Conservation (phyloP, 306 rosid species). For the Cucurbita argyrosperma region DNA sequence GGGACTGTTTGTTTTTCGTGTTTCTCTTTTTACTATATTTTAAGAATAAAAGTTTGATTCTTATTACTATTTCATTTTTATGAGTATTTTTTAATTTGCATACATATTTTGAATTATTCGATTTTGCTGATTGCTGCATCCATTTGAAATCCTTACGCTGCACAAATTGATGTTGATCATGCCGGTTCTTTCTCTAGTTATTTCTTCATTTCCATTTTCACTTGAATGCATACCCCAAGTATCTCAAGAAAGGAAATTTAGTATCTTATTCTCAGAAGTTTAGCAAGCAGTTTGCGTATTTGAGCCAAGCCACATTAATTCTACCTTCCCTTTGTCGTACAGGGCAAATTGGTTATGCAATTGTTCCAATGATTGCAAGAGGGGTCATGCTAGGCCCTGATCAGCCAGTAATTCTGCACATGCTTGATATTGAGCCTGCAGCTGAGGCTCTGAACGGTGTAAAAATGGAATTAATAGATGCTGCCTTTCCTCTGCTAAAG, state of each 20-base stretch:
- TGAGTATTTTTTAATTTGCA: background rate
- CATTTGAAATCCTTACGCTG: background rate
- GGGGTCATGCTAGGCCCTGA: conserved; percentile 87
- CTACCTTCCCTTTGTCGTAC: background rate
- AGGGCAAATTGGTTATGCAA: conserved; percentile 98
- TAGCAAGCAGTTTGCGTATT: background rate
- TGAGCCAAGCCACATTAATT: background rate
- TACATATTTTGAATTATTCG: background rate
- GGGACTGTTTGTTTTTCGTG: background rate
- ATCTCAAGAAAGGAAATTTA: background rate
- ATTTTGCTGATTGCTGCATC: background rate
- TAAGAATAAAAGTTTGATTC: background rate
- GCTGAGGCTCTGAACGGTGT: conserved; percentile 91
- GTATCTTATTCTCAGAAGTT: background rate
- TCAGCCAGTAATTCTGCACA: conserved; percentile 91
- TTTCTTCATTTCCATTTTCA: background rate
- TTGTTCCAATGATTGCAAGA: conserved; percentile 95
- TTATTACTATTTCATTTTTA: background rate
- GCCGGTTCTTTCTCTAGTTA: background rate
- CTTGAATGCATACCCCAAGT: background rate
- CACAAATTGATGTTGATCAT: background rate
- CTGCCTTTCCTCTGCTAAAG: conserved; percentile 84
- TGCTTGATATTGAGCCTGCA: conserved; percentile 83
- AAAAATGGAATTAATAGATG: conserved; percentile 85
- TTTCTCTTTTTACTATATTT: too few relatives aligned